Percentiles rank a stretch among this genome's conserved stretches.
These are phyloP conservation scores for Conringia planisiliqua DNA, from an alignment of 345 rosid species.

Conservation along the genomic window DNA sequence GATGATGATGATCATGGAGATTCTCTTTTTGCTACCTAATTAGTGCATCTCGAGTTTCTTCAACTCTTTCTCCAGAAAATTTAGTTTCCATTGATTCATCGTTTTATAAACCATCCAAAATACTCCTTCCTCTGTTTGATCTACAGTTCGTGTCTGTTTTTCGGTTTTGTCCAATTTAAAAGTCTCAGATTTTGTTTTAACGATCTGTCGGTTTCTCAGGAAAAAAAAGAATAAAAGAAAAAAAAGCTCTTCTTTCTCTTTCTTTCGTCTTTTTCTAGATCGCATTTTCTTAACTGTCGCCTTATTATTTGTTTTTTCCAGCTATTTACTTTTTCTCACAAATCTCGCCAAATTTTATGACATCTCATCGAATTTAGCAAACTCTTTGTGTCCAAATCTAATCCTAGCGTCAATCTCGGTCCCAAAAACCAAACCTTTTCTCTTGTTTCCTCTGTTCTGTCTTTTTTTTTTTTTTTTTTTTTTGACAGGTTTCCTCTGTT, in stretches of 20 bases:
- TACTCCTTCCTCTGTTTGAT: background rate
- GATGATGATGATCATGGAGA: conserved; percentile 16
- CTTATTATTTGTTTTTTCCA: background rate
- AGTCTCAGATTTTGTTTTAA: background rate
- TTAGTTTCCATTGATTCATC: background rate
- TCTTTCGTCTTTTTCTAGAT: conserved; percentile 10
- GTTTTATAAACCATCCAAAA: background rate
- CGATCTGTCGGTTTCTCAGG: conserved; percentile 25
- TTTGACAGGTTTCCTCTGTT: background rate
- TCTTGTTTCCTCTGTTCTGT: background rate
- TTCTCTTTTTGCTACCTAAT: background rate
- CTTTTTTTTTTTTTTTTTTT: no score
- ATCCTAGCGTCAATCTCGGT: conserved; percentile 14
- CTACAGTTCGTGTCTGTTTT: background rate
- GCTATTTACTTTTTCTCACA: conserved; percentile 10
- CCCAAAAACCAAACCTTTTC: background rate
- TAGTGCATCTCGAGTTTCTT: background rate
- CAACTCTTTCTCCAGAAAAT: background rate
- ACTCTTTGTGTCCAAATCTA: conserved; percentile 25
- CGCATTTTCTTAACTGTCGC: conserved; percentile 18
- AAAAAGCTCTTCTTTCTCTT: conserved; percentile 11
- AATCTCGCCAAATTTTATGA: conserved; percentile 19
- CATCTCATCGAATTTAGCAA: conserved; percentile 31
- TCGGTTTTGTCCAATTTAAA: background rate
- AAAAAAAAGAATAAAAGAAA: background rate